These are phyloP conservation scores for Pseudogymnoascus sp. DNA, from an alignment of 2,329 filamentous ascomycete species.

Conservation along the genomic window DNA sequence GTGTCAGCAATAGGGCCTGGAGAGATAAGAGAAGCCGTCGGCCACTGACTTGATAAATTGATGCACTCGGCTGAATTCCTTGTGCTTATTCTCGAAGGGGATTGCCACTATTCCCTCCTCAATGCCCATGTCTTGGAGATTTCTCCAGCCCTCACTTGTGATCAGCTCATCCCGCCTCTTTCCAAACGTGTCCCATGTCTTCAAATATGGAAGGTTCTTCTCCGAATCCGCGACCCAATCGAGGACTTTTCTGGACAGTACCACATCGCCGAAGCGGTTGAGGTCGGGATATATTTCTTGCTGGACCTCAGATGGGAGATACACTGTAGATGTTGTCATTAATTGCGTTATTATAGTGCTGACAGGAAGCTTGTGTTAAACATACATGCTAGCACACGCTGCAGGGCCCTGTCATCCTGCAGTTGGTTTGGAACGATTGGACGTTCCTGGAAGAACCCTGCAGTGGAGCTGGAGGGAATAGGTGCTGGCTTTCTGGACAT, in stretches of 20 bases:
- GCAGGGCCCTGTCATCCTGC: slow-evolving; percentile 44
- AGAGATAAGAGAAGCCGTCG: not conserved
- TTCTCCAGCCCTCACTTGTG: slow-evolving; percentile 58
- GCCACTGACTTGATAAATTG: slow-evolving; percentile 46
- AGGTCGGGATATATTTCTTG: slow-evolving; percentile 17
- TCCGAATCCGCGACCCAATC: slow-evolving; percentile 56
- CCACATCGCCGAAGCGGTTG: slow-evolving; percentile 38
- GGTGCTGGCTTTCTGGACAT: not conserved
- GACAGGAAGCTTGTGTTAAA: slow-evolving; percentile 2
- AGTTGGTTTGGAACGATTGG: slow-evolving; percentile 48
- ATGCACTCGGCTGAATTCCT: slow-evolving; percentile 44
- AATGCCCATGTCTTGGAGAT: slow-evolving; percentile 51
- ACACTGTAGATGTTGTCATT: slow-evolving; percentile 19
- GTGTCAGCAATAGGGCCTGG: slow-evolving; percentile 13
- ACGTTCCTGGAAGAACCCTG: slow-evolving; percentile 48
- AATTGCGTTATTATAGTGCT: slow-evolving; percentile 15
- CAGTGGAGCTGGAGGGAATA: slow-evolving; percentile 29
- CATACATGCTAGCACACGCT: slow-evolving; percentile 44
- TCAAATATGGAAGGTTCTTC: slow-evolving; percentile 38
- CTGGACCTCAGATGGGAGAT: slow-evolving; percentile 21
- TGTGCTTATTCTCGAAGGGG: slow-evolving; percentile 28
- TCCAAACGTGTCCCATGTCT: slow-evolving; percentile 54
- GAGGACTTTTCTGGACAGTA: slow-evolving; percentile 47
- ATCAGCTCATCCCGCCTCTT: slow-evolving; percentile 49
- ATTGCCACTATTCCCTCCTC: slow-evolving; percentile 37